Conservation (phyloP, 495 filamentous ascomycete species). For the Coniosporium apollinis region DNA sequence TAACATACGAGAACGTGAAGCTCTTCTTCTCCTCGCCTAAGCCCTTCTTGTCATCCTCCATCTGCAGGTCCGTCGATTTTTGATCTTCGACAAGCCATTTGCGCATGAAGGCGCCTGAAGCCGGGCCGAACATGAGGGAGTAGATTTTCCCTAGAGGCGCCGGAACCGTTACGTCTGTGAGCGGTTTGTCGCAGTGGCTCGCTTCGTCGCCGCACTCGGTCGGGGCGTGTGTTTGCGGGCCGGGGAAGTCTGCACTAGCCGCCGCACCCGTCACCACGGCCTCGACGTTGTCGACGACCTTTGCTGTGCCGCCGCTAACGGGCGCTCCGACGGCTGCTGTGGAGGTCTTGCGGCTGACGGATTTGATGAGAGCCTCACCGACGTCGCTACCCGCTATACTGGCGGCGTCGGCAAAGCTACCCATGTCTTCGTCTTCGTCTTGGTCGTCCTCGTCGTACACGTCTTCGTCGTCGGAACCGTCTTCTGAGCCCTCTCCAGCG, state of each 20-base stretch:
- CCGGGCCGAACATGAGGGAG: conserved; percentile 66
- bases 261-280: conserved; percentile 35
- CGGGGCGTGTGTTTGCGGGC: conserved; percentile 63
- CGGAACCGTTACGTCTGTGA: conserved; percentile 72
- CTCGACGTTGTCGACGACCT: conserved; percentile 35
- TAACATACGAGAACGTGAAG: conserved; percentile 75
- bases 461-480: conserved; percentile 43
- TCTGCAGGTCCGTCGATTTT: conserved; percentile 70
- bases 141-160: conserved; percentile 90
- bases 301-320: conserved; percentile 23
- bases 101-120: conserved; percentile 58
- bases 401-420: conserved; percentile 41
- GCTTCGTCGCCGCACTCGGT: conserved; percentile 67
- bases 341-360: conserved; percentile 49
- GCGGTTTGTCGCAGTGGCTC: conserved; percentile 64
- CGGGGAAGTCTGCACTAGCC: conserved; percentile 56
- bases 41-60: conserved; percentile 65
- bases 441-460: conserved; percentile 48
- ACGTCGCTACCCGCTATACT: conserved; percentile 45
- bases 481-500: conserved; percentile 30
- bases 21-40: conserved; percentile 54
- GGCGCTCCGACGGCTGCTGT: conserved; percentile 30
- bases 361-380: conserved; percentile 34
- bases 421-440: conserved; percentile 39
- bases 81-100: conserved; percentile 78